phyloP scores from a whole-genome alignment of 108 stramenopile genomes.

The Stephanodiscus triporus region DNA sequence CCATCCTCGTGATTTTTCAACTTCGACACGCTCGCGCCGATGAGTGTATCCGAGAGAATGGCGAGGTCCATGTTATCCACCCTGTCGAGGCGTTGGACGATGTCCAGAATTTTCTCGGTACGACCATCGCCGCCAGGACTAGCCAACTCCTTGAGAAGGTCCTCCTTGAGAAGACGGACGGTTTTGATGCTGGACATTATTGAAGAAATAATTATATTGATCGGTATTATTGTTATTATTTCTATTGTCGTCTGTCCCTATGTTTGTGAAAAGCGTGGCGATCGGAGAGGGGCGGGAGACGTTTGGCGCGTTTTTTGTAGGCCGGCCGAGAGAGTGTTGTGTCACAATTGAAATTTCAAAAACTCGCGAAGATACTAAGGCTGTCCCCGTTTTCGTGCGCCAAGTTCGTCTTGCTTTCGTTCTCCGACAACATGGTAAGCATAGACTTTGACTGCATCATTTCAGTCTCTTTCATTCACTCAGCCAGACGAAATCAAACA shows the following conservation, averaged over 20 bases:
- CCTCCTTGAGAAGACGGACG: slow-evolving; percentile 72
- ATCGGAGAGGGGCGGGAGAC: too few species aligned
- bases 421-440: neutral
- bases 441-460: too few species aligned
- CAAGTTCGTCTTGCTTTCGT: too few species aligned
- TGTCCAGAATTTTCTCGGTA: slow-evolving; percentile 70
- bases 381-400: too few species aligned
- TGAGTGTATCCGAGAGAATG: slow-evolving; percentile 75
- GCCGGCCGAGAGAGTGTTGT: too few species aligned
- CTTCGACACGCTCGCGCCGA: slow-evolving; percentile 82
- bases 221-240: too few species aligned
- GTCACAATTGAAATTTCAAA: too few species aligned
- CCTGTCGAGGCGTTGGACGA: slow-evolving; percentile 73
- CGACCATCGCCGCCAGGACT: slow-evolving; percentile 51
- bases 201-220: too few species aligned
- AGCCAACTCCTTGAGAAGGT: slow-evolving; percentile 66
- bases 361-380: too few species aligned
- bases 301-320: too few species aligned
- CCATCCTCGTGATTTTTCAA: slow-evolving; percentile 65
- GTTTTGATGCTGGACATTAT: slow-evolving; percentile 35
- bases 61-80: slow-evolving; percentile 62
- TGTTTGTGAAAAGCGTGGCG: too few species aligned
- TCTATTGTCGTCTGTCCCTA: too few species aligned
- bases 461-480: neutral
- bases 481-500: neutral